Evolutionary conservation across 2,329 filamentous ascomycete genomes (phyloP), one percentile per base, ranked within the genome.

Genomic region (Thyridium curvatum): DNA sequence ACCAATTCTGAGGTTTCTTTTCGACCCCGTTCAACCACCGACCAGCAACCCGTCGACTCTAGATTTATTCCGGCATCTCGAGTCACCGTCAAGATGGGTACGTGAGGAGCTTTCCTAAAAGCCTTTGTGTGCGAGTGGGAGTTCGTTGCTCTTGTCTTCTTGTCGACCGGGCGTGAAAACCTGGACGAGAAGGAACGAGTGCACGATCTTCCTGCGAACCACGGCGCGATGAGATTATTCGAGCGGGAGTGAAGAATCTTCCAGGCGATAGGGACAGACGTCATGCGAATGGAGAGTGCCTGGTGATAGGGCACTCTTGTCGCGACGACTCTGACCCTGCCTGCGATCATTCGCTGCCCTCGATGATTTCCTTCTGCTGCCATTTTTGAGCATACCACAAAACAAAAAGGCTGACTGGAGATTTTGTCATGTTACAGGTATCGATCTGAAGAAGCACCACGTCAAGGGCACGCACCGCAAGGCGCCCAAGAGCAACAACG

Each of bases 401-500:
- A 71, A 69, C 63, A 59, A 62, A 71, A 68, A 72, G 74, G 77
- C 78, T 82, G 75, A 82, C 73, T 47, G 49, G 51, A 48, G 38
- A 61, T 68, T 61, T 62, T 61, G 58, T 64, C 65, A 52, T 51
- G 21, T 40, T 48, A 64, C 69, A 82, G 78, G 79, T 80, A 82
- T 83, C 69, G 79, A 84, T 79, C 72, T 84, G 60, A 72, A 81
- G 67, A 70, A 71, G 56, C 79, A 84, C 70, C 80, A 84, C 67
- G 75, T 80, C 62, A 77, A 77, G 64, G 69, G 62, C 64, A 82
- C 78, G 53, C 89, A 95, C 79, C 87, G 89, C 71, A 88, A 86
- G 80, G 88, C 87, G 56, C 87, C 90, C 64, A 96, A 96, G 86
- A 94, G 86, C 76, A 86, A 94, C 77, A 95, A 96, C 79, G 87